Evolutionary conservation across 1,284 basidiomycete genomes (phyloP), one percentile per base, ranked within the genome.

Genomic region (Sanghuangporus sanghuang): DNA sequence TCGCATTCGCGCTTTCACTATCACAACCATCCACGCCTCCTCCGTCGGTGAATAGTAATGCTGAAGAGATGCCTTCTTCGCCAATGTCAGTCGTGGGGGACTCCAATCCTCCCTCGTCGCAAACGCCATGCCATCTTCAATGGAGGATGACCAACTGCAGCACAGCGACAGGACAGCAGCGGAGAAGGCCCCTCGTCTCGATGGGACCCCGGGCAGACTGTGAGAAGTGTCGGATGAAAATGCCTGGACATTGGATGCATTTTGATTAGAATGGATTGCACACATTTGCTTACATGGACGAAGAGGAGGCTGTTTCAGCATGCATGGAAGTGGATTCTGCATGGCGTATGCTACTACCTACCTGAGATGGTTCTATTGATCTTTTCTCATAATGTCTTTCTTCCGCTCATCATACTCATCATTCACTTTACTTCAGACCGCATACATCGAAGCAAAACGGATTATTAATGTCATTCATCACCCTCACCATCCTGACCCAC

Each of bases 201-300:
- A 90, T 91, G 85, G 89, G 89, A 11, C 89, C 88, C 1, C 79
- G 88, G 6, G 78, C 82, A 3, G 88, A 88, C 69, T 91, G 89
- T 69, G 78, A 87, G 58, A 87, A 88, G 67, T 91, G 89, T 73
- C 77, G 82, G 62, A 71, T 82, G 68, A 85, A 86, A 2, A 79
- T 89, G 3, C 85, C 84, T 69, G 89, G 87, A 3, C 89, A 91
- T 70, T 89, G 81, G 73, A 83, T 85, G 71, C 89, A 91, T 74
- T 81, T 85, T 67, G 81, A 83, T 66, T 85, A 78, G 54, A 14
- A 44, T 48, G 18, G 35, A 35, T 35, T 32, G 5, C 27, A 32
- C 27, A 32, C 4, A 32, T 21, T 46, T 46, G 7, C 16, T 46
- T n/a, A n/a, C 11, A n/a, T n/a, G 48, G 48, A 50, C 21, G 38